These are phyloP conservation scores for Mollisia scopiformis DNA, from an alignment of 2,329 filamentous ascomycete species.

Conservation along the genomic window DNA sequence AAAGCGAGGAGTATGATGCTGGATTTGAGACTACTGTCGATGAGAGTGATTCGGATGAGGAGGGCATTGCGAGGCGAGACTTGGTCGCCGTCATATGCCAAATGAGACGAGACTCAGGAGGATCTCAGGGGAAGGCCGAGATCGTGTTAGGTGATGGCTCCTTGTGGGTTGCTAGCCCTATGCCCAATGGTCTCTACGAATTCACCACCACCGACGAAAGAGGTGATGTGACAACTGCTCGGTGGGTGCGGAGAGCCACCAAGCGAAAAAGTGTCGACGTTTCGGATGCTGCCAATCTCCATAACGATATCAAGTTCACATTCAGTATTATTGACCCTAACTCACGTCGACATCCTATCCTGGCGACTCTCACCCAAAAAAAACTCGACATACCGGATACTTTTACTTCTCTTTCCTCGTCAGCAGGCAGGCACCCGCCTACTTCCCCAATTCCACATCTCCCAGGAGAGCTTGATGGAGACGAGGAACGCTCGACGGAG, in stretches of 20 bases:
- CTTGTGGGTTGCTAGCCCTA: slow-evolving; percentile 57
- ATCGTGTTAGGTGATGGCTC: slow-evolving; percentile 68
- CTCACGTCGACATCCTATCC: slow-evolving; percentile 71
- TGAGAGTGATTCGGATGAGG: slow-evolving; percentile 51
- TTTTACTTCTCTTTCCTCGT: slow-evolving; percentile 61
- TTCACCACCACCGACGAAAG: slow-evolving; percentile 58
- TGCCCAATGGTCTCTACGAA: slow-evolving; percentile 63
- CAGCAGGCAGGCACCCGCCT: slow-evolving; percentile 49
- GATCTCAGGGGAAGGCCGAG: slow-evolving; percentile 46
- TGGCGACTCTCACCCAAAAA: slow-evolving; percentile 67
- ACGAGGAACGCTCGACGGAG: slow-evolving; percentile 31
- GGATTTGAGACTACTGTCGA: slow-evolving; percentile 58
- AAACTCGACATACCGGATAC: slow-evolving; percentile 71
- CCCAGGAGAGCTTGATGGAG: slow-evolving; percentile 14
- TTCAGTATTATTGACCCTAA: slow-evolving; percentile 77
- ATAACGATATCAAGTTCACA: slow-evolving; percentile 62
- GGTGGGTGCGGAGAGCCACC: slow-evolving; percentile 65
- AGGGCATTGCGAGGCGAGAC: slow-evolving; percentile 51
- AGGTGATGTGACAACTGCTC: slow-evolving; percentile 61
- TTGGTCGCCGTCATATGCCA: slow-evolving; percentile 73
- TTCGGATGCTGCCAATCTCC: slow-evolving; percentile 31
- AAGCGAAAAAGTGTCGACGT: slow-evolving; percentile 38
- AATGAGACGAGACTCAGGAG: slow-evolving; percentile 55
- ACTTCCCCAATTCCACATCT: slow-evolving; percentile 21
- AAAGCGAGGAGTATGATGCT: slow-evolving; percentile 66